Percentiles rank a stretch among this genome's conserved stretches.
Evolutionary conservation across 2,329 filamentous ascomycete species (phyloP).

Genomic region (Lachnellula subtilissima): DNA sequence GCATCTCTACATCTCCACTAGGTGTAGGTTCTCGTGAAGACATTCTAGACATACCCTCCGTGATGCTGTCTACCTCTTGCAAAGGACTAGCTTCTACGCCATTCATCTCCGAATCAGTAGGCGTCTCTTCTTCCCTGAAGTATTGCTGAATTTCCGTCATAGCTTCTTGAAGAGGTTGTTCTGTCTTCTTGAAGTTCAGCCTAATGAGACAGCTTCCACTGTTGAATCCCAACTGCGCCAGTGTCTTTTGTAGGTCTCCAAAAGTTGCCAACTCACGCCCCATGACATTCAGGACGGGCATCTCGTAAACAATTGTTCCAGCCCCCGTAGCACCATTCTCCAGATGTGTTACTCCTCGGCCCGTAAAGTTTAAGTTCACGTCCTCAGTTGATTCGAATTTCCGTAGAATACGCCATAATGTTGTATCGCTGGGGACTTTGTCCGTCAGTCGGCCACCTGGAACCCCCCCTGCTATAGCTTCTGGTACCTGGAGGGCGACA

Average conservation of each 20-base stretch:
- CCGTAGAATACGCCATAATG: constrained; percentile 83
- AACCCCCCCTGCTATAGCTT: constrained; percentile 59
- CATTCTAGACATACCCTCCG: constrained; percentile 16
- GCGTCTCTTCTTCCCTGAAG: constrained; percentile 45
- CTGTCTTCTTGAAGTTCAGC: constrained; percentile 70
- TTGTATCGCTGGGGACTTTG: constrained; percentile 83
- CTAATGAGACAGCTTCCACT: constrained; percentile 75
- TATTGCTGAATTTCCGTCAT: constrained; percentile 75
- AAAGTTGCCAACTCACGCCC: constrained; percentile 74
- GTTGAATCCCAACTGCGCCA: constrained; percentile 83
- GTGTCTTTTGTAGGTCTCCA: constrained; percentile 78
- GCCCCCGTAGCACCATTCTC: constrained; percentile 47
- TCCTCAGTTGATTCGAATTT: constrained; percentile 76
- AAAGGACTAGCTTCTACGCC: constrained; percentile 1
- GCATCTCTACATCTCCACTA: constrained; percentile 2
- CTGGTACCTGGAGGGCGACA: constrained; percentile 80
- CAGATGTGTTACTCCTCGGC: constrained; percentile 66
- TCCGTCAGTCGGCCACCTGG: constrained; percentile 67
- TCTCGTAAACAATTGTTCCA: constrained; percentile 83
- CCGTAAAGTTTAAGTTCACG: constrained; percentile 73
- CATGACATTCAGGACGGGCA: constrained; percentile 78
- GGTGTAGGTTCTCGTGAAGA: constrained; percentile 6
- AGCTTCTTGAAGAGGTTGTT: constrained; percentile 76
- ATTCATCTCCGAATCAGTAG: constrained; percentile 12
- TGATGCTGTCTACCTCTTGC: constrained; percentile 9